Evolutionary conservation across 1,284 basidiomycete genomes (phyloP).

Genomic region (Trametes versicolor): DNA sequence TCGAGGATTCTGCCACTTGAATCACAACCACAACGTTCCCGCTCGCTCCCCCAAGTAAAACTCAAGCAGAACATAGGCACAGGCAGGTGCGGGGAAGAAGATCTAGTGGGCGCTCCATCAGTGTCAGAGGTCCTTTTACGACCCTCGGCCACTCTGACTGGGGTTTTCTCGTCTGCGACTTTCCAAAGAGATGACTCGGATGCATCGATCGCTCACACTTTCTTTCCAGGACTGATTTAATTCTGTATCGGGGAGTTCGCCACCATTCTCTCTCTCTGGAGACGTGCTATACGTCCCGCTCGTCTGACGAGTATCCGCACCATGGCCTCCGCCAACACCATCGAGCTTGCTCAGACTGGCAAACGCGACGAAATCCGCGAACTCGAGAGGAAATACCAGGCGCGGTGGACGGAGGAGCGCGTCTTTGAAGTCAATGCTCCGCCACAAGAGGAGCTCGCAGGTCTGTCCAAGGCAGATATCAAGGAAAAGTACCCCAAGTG

Average conservation of each 20-base stretch:
- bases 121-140: neutral
- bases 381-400: conserved; percentile 88
- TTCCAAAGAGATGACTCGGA: conserved; percentile 23
- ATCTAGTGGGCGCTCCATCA: no score
- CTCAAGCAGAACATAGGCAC: no score
- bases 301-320: conserved; percentile 34
- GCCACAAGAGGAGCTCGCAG: conserved; percentile 67
- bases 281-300: conserved; percentile 38
- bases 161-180: neutral
- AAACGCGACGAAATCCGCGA: conserved; percentile 91
- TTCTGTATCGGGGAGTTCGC: conserved; percentile 27
- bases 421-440: conserved; percentile 91
- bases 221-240: conserved; percentile 26
- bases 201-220: conserved; percentile 36
- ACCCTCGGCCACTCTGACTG: neutral
- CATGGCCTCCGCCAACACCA: conserved; percentile 44
- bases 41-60: no score
- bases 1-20: no score
- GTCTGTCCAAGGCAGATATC: conserved; percentile 71
- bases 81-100: no score
- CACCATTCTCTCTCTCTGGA: conserved; percentile 41
- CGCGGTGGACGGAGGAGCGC: conserved; percentile 76
- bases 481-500: conserved; percentile 90
- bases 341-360: conserved; percentile 75
- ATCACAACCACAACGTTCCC: no score